Evolutionary conservation across 805 yeast genomes (phyloP), one percentile per base, ranked within the genome.

Genomic region (Teunomyces gatunensis): DNA sequence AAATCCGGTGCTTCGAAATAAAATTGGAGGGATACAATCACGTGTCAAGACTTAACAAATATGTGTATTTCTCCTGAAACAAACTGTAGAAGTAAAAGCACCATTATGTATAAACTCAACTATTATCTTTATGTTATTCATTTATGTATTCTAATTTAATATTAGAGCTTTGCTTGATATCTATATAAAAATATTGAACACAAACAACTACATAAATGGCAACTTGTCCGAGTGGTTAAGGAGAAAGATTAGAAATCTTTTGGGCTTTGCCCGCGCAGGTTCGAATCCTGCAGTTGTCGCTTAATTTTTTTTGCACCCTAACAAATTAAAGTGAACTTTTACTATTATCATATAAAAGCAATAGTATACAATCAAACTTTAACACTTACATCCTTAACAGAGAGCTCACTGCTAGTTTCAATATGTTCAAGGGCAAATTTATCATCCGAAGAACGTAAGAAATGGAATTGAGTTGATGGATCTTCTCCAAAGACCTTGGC

Each of bases 201-300:
- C 1, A 21, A 21, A 1, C 23, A 20, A 10, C 2, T 35, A 20
- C 6, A 36, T 21, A 7, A 4, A 18, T 39, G 74, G 73, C 73
- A 68, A 68, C 73, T 68, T 69, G 73, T 68, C 74, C 73, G 74
- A 69, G 73, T 60, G 74, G 74, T 69, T 69, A 69, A 69, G 75
- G 74, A 69, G 74, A 69, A 69, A 69, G 74, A 69, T 67, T 70
- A 63, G 74, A 70, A 70, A 69, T 69, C 75, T 70, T 69, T 70
- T 69, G 75, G 74, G 75, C 73, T 69, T 54, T 62, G 74, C 75
- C 74, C 75, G 74, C 75, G 74, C 73, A 70, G 75, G 75, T 70
- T 70, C 74, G 75, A 69, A 61, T 70, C 74, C 75, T 70, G 75
- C 74, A 68, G 74, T 68, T 68, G 75, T 70, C 75, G 75, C 49